Conservation (phyloP, 768 basidiomycete genomes). For the Boletus pseudo-olivaceus region DNA sequence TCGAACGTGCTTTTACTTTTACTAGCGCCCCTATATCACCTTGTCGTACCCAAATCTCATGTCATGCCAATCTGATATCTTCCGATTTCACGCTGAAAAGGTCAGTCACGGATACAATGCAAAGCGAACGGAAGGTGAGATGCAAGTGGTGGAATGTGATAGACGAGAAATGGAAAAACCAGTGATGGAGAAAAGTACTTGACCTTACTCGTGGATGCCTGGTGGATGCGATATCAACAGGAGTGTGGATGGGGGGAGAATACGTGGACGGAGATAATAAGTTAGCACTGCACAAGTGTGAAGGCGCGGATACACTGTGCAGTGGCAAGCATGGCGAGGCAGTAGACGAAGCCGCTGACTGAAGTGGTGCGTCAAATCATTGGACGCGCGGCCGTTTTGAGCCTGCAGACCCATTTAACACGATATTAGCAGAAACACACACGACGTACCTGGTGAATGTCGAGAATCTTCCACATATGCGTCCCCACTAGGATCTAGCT, state of each 20-base stretch:
- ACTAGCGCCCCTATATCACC: not conserved
- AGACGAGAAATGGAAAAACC: conserved; percentile 1
- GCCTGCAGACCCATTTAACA: conserved; percentile 26
- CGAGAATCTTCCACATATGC: conserved; percentile 31
- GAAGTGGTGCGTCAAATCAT: conserved; percentile 21
- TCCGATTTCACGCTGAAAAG: conserved; percentile 25
- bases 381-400: conserved; percentile 43
- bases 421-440: not conserved
- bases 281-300: conserved; percentile 20
- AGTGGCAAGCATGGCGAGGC: not conserved
- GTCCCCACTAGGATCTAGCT: conserved; percentile 44
- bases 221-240: conserved; percentile 5
- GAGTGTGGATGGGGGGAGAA: conserved; percentile 6
- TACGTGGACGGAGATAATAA: conserved; percentile 22
- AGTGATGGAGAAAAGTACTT: conserved; percentile 22
- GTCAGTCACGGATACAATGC: conserved; percentile 25
- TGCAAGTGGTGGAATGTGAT: not conserved
- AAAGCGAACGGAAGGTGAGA: not conserved
- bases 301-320: not conserved
- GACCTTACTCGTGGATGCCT: conserved; percentile 23
- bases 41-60: not conserved
- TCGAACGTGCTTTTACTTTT: conserved; percentile 7
- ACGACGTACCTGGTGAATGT: conserved; percentile 44
- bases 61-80: conserved; percentile 1
- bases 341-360: not conserved